phyloP scores from a whole-genome alignment of 441 rosid genomes.

The Sinapis alba region DNA sequence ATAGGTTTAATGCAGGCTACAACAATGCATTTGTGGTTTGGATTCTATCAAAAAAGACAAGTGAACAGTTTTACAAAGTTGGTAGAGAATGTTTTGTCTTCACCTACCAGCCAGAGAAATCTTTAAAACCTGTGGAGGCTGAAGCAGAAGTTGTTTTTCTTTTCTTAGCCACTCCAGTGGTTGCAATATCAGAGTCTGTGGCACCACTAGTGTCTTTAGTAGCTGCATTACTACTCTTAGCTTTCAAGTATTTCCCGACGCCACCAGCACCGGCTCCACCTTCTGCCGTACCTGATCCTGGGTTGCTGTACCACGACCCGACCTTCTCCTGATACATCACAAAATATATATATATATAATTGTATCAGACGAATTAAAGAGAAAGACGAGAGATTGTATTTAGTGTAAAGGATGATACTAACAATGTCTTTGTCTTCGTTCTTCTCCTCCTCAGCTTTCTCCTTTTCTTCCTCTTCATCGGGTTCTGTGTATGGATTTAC shows the following conservation, averaged over 20 bases:
- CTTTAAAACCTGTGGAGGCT: constrained; percentile 54
- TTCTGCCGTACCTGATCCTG: constrained; percentile 69
- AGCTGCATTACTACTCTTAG: constrained; percentile 57
- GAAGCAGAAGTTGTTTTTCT: constrained; percentile 56
- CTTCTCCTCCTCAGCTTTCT: constrained; percentile 55
- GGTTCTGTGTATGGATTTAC: constrained; percentile 88
- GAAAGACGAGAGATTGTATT: not conserved
- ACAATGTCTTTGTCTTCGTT: constrained; percentile 75
- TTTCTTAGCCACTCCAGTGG: constrained; percentile 56
- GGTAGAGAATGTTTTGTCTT: constrained; percentile 3
- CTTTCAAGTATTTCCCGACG: constrained; percentile 86
- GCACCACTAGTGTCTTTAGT: constrained; percentile 30
- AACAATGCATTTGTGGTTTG: not conserved
- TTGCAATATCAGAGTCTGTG: constrained; percentile 43
- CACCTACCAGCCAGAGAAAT: constrained; percentile 83
- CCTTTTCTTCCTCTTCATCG: constrained; percentile 82
- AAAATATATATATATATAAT: constrained; percentile 5
- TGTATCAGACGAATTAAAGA: not conserved
- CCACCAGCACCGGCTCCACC: constrained; percentile 59
- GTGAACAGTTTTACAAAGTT: constrained; percentile 26
- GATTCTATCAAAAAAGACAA: constrained; percentile 23
- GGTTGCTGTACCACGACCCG: constrained; percentile 98
- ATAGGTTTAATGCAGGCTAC: not conserved
- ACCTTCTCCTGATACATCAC: constrained; percentile 66
- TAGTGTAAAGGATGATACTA: constrained; percentile 28